Percentiles rank a stretch among this genome's conserved stretches.
Evolutionary conservation across 192 early-diverging fungal genomes (phyloP).

Genomic region (Coemansia sp.): DNA sequence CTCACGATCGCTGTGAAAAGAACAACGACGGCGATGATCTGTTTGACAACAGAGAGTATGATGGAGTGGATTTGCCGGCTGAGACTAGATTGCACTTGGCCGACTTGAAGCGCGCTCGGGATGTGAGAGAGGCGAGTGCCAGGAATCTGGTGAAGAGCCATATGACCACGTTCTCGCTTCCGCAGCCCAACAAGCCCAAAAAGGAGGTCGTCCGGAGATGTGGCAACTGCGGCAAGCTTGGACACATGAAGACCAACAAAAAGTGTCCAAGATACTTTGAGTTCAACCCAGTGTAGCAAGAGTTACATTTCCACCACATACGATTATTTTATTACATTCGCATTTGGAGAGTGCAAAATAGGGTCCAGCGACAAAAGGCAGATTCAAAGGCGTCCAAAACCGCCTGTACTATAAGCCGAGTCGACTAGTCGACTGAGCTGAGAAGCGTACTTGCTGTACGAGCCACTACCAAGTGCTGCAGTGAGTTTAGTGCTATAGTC

Average conservation of each 20-base stretch:
- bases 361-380: too few species aligned
- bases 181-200: slow-evolving; percentile 58
- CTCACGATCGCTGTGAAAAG: slow-evolving; percentile 12
- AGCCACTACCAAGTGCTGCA: not conserved
- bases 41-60: slow-evolving; percentile 3
- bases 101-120: slow-evolving; percentile 63
- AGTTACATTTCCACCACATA: too few species aligned
- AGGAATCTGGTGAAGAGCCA: slow-evolving; percentile 41
- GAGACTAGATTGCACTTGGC: slow-evolving; percentile 64
- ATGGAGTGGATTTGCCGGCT: slow-evolving; percentile 13
- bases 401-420: too few species aligned
- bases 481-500: not conserved
- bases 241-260: slow-evolving; percentile 88
- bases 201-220: slow-evolving; percentile 66
- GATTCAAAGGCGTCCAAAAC: too few species aligned
- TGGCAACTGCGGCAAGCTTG: slow-evolving; percentile 75
- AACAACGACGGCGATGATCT: slow-evolving; percentile 9
- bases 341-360: too few species aligned
- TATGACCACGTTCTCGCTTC: slow-evolving; percentile 54
- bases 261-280: slow-evolving; percentile 64
- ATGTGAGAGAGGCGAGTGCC: slow-evolving; percentile 47
- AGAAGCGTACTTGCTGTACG: not conserved
- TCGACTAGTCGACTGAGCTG: not conserved
- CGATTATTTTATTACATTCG: too few species aligned
- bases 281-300: slow-evolving; percentile 34